Evolutionary conservation across 495 filamentous ascomycete species (phyloP), one percentile per base, ranked within the genome.

Genomic region (Lophium mytilinum): DNA sequence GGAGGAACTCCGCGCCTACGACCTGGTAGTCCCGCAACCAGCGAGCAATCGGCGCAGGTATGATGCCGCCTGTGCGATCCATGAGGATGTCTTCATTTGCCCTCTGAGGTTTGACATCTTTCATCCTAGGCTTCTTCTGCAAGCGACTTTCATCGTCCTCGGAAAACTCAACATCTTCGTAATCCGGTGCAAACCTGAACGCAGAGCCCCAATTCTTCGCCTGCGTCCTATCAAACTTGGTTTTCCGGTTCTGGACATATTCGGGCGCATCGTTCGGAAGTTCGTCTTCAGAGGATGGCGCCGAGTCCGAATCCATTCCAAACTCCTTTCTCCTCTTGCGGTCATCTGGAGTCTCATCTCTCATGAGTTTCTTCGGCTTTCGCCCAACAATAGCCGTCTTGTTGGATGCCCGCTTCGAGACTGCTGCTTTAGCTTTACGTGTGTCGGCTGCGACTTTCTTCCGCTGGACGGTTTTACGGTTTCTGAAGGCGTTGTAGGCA

Each of bases 11-110:
- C 9, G 83, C 89, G 21, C 93, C 93, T 36, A 88, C 78, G 3
- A 97, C 76, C 69, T 98, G 93, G 66, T 98, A 98, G 55, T 88
- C 85, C 33, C 93, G 83, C 37, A 98, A 76, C 76, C 92, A 96
- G 67, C 95, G 92, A 2, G 93, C 90, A 52, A 96, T 88, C 1
- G 89, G 82, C 4, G 91, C 91, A 0, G 93, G 93, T 53, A 98
- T 89, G 9, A 93, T 59, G 1, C 93, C 94, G 0, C 84, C 79
- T 1, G 94, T 93, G 58, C 82, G 81, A 15, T 81, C 78, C 36
- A 97, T 75, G 19, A 78, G 73, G 42, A 92, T 84, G 58, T 95
- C 89, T 60, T 85, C 76, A 65, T 95, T 93, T 14, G 78, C 71
- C 8, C 81, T 77, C 42, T 71, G 81, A 0, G 87, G 81, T 14